Evolutionary conservation across 192 early-diverging fungal species (phyloP), one percentile per base, ranked within the genome.

Genomic region (Coemansia sp.): DNA sequence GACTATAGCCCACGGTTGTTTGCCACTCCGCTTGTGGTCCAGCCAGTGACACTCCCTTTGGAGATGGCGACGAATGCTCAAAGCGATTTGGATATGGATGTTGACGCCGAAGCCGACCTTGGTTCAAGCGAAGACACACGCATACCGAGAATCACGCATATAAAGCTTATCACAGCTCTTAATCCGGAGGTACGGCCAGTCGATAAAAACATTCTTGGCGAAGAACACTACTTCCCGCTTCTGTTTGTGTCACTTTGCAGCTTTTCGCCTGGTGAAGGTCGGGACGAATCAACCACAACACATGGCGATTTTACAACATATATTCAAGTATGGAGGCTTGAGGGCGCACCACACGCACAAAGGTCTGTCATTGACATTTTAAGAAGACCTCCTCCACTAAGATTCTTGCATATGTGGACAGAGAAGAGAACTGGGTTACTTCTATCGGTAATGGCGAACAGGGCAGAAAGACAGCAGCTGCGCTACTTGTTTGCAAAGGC

Each of bases 401-500:
- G 67, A 58, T 67, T 83, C 16, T 38, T 65, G 58, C 71, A 76
- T 50, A 61, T 72, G 72, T 83, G 80, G 80, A 77, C 75, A 11
- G 75, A 74, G 69, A 46, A 46, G 51, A 75, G 80, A 1, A 61
- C 22, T 13, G 80, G 80, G 37, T 53, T 77, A 43, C 75, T 83
- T 41, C 61, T 83, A 43, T 70, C 80, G 32, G 80, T 77, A 0
- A 74, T 70, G 39, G 72, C 80, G 12, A 83, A 83, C 46, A 75
- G 80, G 5, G 80, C 80, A 13, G 80, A 83, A 72, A 75, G 80
- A n/a, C 80, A 83, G 69, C 80, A 83, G 75, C 75, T 83, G 66
- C 80, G 80, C 44, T 74, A 74, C 39, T 45, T 83, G 67, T 83
- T 83, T 77, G 80, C 80, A 5, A 70, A 63, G 66, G 68, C 75